These are phyloP conservation scores for Tylopilus cervinicoccineus DNA, from an alignment of 768 basidiomycete species.

Conservation along the genomic window DNA sequence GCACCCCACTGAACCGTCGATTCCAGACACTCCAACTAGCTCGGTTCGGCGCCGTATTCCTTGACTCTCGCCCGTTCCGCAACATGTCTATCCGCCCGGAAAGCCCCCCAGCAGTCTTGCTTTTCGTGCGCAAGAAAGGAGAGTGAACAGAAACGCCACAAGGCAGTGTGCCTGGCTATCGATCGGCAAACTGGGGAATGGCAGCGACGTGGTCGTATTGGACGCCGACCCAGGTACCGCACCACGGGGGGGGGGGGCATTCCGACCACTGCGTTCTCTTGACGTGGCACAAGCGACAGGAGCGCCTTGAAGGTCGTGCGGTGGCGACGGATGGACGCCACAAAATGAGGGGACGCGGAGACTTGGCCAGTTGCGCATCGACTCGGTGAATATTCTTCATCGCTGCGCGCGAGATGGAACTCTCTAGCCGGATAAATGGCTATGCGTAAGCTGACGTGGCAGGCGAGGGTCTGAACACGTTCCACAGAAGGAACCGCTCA, in stretches of 20 bases:
- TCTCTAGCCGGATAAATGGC: too few relatives aligned
- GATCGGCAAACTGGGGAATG: constrained; percentile 1
- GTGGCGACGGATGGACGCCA: not conserved
- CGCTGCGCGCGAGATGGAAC: too few relatives aligned
- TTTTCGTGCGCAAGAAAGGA: too few relatives aligned
- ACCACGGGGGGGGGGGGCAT: not conserved
- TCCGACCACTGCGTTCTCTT: not conserved
- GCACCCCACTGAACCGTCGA: too few relatives aligned
- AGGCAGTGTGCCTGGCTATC: not conserved
- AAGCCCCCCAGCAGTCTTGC: too few relatives aligned
- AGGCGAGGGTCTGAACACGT: not conserved
- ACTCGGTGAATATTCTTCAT: not conserved
- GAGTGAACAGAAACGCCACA: not conserved
- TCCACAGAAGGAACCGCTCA: not conserved
- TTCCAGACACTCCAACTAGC: too few relatives aligned
- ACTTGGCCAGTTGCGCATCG: not conserved
- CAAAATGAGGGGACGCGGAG: not conserved
- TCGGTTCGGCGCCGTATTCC: too few relatives aligned
- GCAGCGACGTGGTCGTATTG: not conserved
- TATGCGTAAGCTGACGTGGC: too few relatives aligned
- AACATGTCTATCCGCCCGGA: too few relatives aligned
- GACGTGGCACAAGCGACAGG: not conserved
- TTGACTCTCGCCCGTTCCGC: too few relatives aligned
- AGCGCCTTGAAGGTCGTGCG: not conserved
- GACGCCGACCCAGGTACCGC: too few relatives aligned